Conservation (phyloP, 2,329 filamentous ascomycete genomes). For the Aspergillus intermedius region DNA sequence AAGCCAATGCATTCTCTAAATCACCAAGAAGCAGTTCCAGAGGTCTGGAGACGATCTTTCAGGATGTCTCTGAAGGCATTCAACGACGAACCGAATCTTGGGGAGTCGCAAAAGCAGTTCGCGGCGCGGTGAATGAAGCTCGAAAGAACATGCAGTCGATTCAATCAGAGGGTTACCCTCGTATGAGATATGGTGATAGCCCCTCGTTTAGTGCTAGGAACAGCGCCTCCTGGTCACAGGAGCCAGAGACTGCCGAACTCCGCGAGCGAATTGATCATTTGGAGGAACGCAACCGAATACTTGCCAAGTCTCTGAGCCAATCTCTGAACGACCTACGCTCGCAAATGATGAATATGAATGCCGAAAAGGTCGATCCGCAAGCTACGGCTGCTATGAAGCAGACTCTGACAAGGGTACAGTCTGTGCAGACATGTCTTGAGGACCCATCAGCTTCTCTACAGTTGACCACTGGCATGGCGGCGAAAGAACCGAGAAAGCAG, state of each 20-base stretch:
- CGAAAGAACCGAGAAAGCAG: not conserved
- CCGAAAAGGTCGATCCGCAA: constrained; percentile 17
- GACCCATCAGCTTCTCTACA: constrained; percentile 29
- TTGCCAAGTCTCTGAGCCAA: constrained; percentile 37
- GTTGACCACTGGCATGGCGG: not conserved
- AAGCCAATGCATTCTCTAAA: constrained; percentile 26
- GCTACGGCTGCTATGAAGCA: constrained; percentile 28
- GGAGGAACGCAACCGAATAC: constrained; percentile 34
- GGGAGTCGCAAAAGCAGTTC: constrained; percentile 44
- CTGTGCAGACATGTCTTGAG: constrained; percentile 39
- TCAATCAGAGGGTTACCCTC: constrained; percentile 32
- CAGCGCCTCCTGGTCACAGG: constrained; percentile 8
- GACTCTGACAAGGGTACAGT: constrained; percentile 36
- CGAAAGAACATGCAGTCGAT: constrained; percentile 42
- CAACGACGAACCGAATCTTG: constrained; percentile 44
- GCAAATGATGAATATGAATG: constrained; percentile 24
- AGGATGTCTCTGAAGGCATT: constrained; percentile 44
- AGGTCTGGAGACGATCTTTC: constrained; percentile 41
- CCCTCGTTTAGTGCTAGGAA: constrained; percentile 9
- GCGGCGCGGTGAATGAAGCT: constrained; percentile 43
- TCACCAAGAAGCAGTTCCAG: constrained; percentile 34
- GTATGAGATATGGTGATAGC: constrained; percentile 15
- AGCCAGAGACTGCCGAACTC: constrained; percentile 18
- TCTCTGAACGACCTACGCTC: constrained; percentile 36
- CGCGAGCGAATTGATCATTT: constrained; percentile 28